Conservation (phyloP, 345 rosid genomes). For the Citrus mangshanensis region DNA sequence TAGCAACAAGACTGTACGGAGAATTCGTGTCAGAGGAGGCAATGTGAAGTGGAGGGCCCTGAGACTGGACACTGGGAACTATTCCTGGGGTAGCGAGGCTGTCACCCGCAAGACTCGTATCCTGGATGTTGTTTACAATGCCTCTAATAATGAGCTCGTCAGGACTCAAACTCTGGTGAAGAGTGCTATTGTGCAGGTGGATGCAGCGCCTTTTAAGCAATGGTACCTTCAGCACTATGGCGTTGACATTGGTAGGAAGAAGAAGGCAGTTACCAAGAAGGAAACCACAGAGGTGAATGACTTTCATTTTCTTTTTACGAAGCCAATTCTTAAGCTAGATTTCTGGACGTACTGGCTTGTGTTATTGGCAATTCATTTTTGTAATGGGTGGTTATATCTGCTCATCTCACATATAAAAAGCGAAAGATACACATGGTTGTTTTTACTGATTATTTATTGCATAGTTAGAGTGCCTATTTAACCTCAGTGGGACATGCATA, state of each 20-base stretch:
- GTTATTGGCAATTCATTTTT: background rate
- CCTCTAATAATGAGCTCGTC: conserved; percentile 58
- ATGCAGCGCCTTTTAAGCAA: conserved; percentile 52
- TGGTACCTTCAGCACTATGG: conserved; percentile 59
- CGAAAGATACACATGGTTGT: background rate
- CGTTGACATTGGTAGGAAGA: conserved; percentile 49
- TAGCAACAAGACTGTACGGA: conserved; percentile 55
- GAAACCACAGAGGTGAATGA: conserved; percentile 35
- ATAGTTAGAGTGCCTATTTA: background rate
- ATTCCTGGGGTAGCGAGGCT: conserved; percentile 59
- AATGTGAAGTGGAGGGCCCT: conserved; percentile 61
- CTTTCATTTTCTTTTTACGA: background rate
- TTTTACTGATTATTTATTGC: background rate
- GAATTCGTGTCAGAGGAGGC: conserved; percentile 55
- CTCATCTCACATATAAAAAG: background rate
- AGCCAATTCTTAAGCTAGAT: background rate
- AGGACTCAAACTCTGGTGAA: conserved; percentile 56
- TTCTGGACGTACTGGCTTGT: background rate
- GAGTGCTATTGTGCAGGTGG: conserved; percentile 57
- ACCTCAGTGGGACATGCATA: background rate
- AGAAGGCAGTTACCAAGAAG: conserved; percentile 42
- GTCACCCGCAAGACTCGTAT: conserved; percentile 53
- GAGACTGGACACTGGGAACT: conserved; percentile 56
- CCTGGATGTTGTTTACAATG: conserved; percentile 57
- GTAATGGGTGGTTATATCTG: background rate